Evolutionary conservation across 176 grass and related monocot species (phyloP).

Genomic region (Calamus simplicifolius): DNA sequence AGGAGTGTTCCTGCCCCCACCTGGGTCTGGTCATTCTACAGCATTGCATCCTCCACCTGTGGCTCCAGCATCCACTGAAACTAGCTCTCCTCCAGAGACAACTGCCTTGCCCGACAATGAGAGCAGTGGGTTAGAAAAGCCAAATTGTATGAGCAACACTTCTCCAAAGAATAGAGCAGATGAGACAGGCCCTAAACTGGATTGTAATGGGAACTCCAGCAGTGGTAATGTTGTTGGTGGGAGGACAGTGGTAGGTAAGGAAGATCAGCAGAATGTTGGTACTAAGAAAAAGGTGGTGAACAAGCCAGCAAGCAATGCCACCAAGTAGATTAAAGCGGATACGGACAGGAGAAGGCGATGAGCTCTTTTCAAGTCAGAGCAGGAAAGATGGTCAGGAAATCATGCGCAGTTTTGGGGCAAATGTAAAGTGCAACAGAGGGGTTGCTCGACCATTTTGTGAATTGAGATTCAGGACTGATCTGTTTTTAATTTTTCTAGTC

Average conservation of each 20-base stretch:
- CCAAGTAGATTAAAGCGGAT: background rate
- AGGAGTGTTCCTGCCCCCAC: slow-evolving; percentile 64
- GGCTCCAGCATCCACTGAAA: slow-evolving; percentile 22
- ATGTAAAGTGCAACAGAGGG: slow-evolving; percentile 6
- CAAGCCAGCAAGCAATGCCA: background rate
- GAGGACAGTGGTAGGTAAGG: background rate
- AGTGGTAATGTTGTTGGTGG: background rate
- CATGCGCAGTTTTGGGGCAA: background rate
- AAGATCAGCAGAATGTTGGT: background rate
- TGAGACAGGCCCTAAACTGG: background rate
- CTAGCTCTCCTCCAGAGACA: slow-evolving; percentile 13
- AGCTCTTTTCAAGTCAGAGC: background rate
- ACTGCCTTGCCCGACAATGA: slow-evolving; percentile 19
- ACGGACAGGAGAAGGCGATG: background rate
- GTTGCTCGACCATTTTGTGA: background rate
- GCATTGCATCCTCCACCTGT: slow-evolving; percentile 34
- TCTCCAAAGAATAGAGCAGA: background rate
- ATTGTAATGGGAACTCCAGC: slow-evolving; percentile 5
- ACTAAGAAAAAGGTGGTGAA: background rate
- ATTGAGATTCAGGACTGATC: background rate
- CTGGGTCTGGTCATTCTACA: slow-evolving; percentile 37
- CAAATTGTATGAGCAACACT: background rate
- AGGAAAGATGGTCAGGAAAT: background rate
- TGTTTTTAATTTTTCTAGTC: background rate
- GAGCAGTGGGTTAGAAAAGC: slow-evolving; percentile 10